A percentile compares a stretch with the other conserved stretches of the same genome.
Evolutionary conservation across 2,329 filamentous ascomycete species (phyloP).

Genomic region (Trichoderma gracile): DNA sequence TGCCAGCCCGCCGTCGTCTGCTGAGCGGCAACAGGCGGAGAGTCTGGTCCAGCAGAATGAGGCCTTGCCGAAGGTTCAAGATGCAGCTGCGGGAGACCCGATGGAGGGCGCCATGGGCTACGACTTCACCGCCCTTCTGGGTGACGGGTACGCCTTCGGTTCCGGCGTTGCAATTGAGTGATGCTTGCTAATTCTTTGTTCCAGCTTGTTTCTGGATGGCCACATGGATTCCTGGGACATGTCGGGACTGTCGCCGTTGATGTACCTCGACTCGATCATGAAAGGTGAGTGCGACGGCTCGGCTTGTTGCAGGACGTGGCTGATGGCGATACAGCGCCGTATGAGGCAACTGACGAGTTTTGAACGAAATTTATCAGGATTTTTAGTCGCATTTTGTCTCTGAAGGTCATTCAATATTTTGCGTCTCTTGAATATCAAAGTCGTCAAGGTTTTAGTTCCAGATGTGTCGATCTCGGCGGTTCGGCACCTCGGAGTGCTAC

Average conservation of each 20-base stretch:
- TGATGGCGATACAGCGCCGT: neutral
- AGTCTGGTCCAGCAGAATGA: neutral
- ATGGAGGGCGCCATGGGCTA: constrained; percentile 1
- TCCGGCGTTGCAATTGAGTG: too few relatives aligned
- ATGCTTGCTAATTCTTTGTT: too few relatives aligned
- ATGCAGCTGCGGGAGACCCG: neutral
- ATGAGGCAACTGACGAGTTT: neutral
- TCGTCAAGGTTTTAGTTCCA: too few relatives aligned
- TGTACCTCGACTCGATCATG: constrained; percentile 22
- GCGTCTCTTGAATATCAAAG: neutral
- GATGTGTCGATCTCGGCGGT: neutral
- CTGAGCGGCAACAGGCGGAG: neutral
- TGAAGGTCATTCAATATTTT: too few relatives aligned
- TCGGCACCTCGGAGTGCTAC: neutral
- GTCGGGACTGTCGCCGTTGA: constrained; percentile 8
- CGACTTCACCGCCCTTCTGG: neutral
- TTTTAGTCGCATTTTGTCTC: too few relatives aligned
- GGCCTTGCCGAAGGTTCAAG: neutral
- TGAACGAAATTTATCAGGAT: neutral
- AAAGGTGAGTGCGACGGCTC: constrained; percentile 8
- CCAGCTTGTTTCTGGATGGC: neutral
- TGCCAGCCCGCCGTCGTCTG: neutral
- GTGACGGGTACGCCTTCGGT: neutral
- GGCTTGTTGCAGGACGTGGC: neutral
- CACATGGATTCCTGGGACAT: constrained; percentile 12